Evolutionary conservation across 2,329 filamentous ascomycete species (phyloP), one percentile per base, ranked within the genome.

Genomic region (Hirsutella rhossiliensis): DNA sequence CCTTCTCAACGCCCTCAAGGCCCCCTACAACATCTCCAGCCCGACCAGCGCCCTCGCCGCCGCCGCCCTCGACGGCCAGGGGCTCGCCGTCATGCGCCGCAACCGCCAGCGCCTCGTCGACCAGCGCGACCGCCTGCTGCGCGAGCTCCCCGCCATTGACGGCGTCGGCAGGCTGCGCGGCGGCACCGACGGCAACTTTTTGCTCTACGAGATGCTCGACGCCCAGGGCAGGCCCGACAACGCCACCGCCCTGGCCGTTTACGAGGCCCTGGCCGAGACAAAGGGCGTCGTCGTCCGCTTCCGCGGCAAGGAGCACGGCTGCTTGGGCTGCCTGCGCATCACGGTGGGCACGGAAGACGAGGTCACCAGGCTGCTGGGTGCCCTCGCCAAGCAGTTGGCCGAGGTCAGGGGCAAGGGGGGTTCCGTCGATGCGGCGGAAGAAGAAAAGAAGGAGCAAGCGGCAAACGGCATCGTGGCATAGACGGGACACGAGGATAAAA

Each of bases 201-300:
- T 98, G 55, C 75, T 98, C 9, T 89, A 87, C 45, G 87, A 97
- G 69, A 85, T 98, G 57, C 68, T 95, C 29, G 77, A 94, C 57
- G 65, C 67, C 18, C 65, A 75, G 2, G 87, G 86, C 0, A 69
- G 80, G 58, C 84, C 92, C 1, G 84, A 87, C 57, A 98, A 96
- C 54, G 69, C 71, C 41, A 76, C 77, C 1, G 92, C 92, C 15
- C 62, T 89, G 55, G 78, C 77, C 11, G 83, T 90, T 8, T 98
- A 98, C 62, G 80, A 94, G 65, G 72, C 70, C 28, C 71, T 98
- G 55, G 92, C 92, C 1, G 87, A 94, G 70, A 76, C 79, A 36
- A 82, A 80, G 59, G 88, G 90, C 1, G 90, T 98, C 0, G 89
- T 98, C 7, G 90, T 97, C 4, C 73, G 92, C 43, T 98, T 97